A percentile compares a stretch with the other conserved stretches of the same genome.
These are phyloP conservation scores for Termitomyces sp. DNA, from an alignment of 768 basidiomycete genomes.

Conservation along the genomic window DNA sequence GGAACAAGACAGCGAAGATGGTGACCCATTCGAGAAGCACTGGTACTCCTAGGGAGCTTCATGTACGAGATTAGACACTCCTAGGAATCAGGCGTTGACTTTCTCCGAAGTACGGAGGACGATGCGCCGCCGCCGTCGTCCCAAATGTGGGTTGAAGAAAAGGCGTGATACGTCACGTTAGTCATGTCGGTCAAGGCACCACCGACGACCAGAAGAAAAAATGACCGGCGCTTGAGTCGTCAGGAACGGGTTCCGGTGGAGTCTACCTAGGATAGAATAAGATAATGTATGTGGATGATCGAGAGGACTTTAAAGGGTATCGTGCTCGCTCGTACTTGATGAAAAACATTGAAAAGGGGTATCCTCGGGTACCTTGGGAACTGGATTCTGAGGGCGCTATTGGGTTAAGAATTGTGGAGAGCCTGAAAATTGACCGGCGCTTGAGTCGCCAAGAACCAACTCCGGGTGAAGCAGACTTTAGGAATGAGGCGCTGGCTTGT, in stretches of 20 bases:
- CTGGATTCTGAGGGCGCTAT: background rate
- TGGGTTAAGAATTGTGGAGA: too few relatives aligned
- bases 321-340: too few relatives aligned
- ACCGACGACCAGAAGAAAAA: background rate
- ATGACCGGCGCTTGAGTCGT: too few relatives aligned
- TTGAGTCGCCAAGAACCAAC: background rate
- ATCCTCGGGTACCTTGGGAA: background rate
- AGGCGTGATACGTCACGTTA: background rate
- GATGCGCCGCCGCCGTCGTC: background rate
- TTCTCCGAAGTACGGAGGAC: background rate
- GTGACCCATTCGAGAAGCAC: background rate
- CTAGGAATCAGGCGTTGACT: background rate
- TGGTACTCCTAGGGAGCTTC: background rate
- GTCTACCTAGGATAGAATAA: too few relatives aligned
- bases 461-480: too few relatives aligned
- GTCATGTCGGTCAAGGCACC: background rate
- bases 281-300: background rate
- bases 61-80: background rate
- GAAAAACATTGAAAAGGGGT: background rate
- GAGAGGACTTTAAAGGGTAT: background rate
- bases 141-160: background rate
- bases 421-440: background rate
- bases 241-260: too few relatives aligned
- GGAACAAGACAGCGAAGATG: too few relatives aligned
- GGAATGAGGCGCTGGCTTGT: too few relatives aligned